Evolutionary conservation across 2,329 filamentous ascomycete genomes (phyloP), one percentile per base, ranked within the genome.

Genomic region (Mycosphaerelloides madeirae): DNA sequence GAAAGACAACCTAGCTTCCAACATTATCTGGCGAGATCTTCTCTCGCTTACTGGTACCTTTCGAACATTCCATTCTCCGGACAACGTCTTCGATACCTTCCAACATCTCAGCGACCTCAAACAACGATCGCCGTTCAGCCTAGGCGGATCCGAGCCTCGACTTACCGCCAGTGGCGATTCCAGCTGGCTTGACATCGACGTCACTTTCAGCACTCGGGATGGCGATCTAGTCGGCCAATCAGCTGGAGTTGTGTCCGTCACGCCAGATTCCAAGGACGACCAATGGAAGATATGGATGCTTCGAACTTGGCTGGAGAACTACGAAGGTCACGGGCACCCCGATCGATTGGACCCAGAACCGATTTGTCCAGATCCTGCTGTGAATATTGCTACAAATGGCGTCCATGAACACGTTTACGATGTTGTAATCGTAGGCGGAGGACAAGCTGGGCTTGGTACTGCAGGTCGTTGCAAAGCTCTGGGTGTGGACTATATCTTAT

Each of bases 11-110:
- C 37, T 59, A 3, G 44, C 45, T 6, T 29, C 44, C 1, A 40
- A 48, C 38, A 47, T 43, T 5, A 47, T 59, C 3, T 82, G 77
- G 77, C 68, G 78, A 29, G 79, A 83, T 54, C 74, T 81, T 42
- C 68, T 82, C 3, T 72, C 67, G 6, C 56, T 81, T 8, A 73
- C 75, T 0, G 80, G 77, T 72, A 71, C 77, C 28, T 68, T 79
- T 18, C 75, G 69, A 29, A 82, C 79, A 0, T 54, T 76, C n/a
- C 71, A 74, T 50, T 71, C 72, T 11, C 57, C 61, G 36, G 51
- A 69, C 38, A 66, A 65, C 22, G 72, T 78, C 34, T 31, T 57
- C 40, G 38, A 57, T 63, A 62, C 51, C 52, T 71, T 54, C 48
- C 63, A 67, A 19, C 52, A 64, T 20, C 44, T 66, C 11, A 54